Percentiles rank a stretch among this genome's conserved stretches.
Conservation (phyloP, 2,329 filamentous ascomycete species). For the Ophiobolus disseminans region DNA sequence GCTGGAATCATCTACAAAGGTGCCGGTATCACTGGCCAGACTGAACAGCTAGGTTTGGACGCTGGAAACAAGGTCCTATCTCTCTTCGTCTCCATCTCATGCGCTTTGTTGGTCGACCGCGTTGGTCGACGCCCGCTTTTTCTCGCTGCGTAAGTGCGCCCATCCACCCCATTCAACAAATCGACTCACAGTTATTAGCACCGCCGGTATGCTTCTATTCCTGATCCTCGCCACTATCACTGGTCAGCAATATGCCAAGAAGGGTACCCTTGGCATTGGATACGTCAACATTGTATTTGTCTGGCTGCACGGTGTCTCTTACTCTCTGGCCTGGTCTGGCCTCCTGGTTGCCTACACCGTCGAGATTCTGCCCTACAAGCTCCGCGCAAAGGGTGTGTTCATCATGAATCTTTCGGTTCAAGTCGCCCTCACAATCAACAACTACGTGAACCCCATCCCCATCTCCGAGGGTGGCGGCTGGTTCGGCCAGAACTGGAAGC, state of each 20-base stretch:
- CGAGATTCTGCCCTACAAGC: slow-evolving; percentile 59
- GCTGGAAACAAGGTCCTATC: slow-evolving; percentile 67
- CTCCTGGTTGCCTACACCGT: slow-evolving; percentile 62
- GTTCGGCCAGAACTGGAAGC: slow-evolving; percentile 59
- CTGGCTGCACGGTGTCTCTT: slow-evolving; percentile 60
- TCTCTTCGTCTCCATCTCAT: slow-evolving; percentile 63
- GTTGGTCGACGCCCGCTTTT: slow-evolving; percentile 53
- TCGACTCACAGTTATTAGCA: not conserved
- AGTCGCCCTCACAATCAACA: slow-evolving; percentile 66
- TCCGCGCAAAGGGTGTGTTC: slow-evolving; percentile 58
- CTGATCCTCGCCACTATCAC: slow-evolving; percentile 30
- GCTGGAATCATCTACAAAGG: slow-evolving; percentile 67
- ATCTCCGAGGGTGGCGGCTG: not conserved
- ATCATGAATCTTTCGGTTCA: slow-evolving; percentile 70
- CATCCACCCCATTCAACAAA: not conserved
- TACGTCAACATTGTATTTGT: slow-evolving; percentile 59
- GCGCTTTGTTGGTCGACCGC: slow-evolving; percentile 63
- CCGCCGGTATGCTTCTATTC: not conserved
- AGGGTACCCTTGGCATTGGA: slow-evolving; percentile 48
- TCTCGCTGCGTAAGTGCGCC: slow-evolving; percentile 32
- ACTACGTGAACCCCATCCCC: slow-evolving; percentile 64
- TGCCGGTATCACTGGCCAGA: slow-evolving; percentile 63
- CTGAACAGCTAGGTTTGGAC: slow-evolving; percentile 52
- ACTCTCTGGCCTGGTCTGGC: slow-evolving; percentile 65
- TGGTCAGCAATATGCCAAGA: slow-evolving; percentile 55